Percentiles rank a stretch among this genome's conserved stretches.
phyloP scores from a whole-genome alignment of 148 eudicot genomes.

The Arctostaphylos glauca region DNA sequence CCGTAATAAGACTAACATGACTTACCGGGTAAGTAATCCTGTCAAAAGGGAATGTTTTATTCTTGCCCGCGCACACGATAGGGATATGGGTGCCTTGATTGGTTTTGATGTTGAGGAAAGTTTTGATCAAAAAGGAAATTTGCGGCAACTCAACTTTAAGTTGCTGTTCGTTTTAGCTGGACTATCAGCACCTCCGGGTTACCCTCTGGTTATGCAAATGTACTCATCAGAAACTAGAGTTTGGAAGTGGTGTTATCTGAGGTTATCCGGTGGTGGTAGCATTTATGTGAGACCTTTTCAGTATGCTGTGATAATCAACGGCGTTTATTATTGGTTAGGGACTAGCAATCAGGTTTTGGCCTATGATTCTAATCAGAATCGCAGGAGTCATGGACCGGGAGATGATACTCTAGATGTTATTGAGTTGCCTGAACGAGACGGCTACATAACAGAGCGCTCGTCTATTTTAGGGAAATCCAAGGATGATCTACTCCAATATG shows the following conservation, averaged over 20 bases:
- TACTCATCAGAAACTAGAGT: not conserved
- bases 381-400: not conserved
- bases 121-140: not conserved
- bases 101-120: not conserved
- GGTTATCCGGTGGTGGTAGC: not conserved
- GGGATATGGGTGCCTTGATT: not conserved
- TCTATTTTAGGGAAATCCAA: not conserved
- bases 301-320: not conserved
- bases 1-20: not conserved
- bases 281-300: not conserved
- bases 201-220: not conserved
- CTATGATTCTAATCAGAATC: conserved; percentile 1
- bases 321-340: not conserved
- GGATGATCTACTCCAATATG: conserved; percentile 4
- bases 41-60: not conserved
- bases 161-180: not conserved
- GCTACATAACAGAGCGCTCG: not conserved
- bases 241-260: not conserved
- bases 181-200: not conserved
- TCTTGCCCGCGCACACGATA: not conserved
- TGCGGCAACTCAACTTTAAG: not conserved
- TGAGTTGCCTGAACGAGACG: not conserved
- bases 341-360: not conserved
- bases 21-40: not conserved
- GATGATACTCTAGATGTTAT: not conserved